Conservation (phyloP, 176 grass and related monocot genomes). For the Triticum urartu region DNA sequence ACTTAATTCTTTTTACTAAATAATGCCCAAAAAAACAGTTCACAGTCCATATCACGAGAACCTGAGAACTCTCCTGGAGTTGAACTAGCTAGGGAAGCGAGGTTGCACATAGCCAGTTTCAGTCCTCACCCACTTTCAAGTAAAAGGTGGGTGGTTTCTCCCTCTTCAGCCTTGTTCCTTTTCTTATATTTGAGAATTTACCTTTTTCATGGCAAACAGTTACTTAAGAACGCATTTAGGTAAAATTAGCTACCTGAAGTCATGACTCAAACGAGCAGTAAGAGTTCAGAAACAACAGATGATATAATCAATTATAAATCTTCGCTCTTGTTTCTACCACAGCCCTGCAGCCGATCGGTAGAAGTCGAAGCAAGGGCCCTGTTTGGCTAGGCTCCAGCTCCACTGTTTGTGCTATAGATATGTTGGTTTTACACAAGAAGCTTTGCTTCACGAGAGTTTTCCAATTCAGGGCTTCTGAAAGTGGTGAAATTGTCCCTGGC, state of each 20-base stretch:
- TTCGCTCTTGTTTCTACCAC: not conserved
- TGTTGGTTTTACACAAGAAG: not conserved
- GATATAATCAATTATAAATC: not conserved
- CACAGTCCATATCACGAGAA: not conserved
- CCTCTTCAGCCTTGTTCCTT: not conserved
- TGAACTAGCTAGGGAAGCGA: conserved; percentile 13
- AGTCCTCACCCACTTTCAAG: not conserved
- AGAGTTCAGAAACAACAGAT: not conserved
- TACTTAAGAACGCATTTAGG: not conserved
- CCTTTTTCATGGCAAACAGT: not conserved
- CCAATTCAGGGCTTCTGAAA: not conserved
- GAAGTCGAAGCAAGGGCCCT: not conserved
- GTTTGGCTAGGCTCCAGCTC: not conserved
- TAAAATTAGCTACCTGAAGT: not conserved
- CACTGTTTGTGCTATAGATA: not conserved
- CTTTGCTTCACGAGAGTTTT: not conserved
- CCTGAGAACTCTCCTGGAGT: not conserved
- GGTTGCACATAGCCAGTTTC: not conserved
- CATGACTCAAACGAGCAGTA: not conserved
- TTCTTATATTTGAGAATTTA: not conserved
- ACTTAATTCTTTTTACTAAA: not conserved
- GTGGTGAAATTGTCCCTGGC: not conserved
- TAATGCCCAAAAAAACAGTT: not conserved
- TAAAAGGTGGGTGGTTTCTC: not conserved
- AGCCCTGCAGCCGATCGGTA: not conserved